Base-by-base conservation (phyloP, 306 rosid genomes). In the Cucumis sativus region DNA sequence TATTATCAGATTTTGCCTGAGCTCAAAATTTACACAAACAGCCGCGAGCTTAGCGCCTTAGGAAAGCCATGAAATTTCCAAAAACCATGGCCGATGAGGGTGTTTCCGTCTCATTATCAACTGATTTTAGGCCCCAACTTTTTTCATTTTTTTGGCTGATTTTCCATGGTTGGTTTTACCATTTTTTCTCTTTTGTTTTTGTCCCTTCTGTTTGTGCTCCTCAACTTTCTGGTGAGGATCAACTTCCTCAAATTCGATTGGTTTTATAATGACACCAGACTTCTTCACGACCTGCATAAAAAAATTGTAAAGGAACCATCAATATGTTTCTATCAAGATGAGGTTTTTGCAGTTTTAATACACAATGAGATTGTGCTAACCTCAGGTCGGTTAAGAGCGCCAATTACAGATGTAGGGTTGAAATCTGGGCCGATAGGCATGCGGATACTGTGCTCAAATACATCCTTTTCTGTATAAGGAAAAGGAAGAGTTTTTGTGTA, bases 361-460 rank as follows among this genome's bases (percentile, higher is more conserved):
- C 79, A 37, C 16, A 15, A 60, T 5, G 82, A 69, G 56, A 52
- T 74, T 5, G 85, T 39, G 8, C 96, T 87, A 85, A 92, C 99
- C 76, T 86, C 97, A 7, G 99, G 99, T 43, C 97, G 96, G 77
- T 71, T 92, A 78, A 95, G 97, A 81, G 86, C 83, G 52, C 91
- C 93, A 43, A 84, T 73, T 6, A 88, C 80, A 20, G 86, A 86
- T 78, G 93, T 88, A 1, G 99, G 99, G 86, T 92, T 95, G 81
- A 81, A 90, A 77, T 95, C 99, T n/a, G 99, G 97, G 80, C 97
- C 99, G 16, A 95, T 81, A 55, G 99, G 99, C 87, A 88, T 78
- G 66, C 97, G 96, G 72, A 89, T 86, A 83, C 91, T 92, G 86
- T 89, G 96, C 60, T 95, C 92, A 80, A 82, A 95, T 59, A 88